These are phyloP conservation scores for Calonectria hongkongensis DNA, from an alignment of 2,329 filamentous ascomycete genomes.

Conservation along the genomic window DNA sequence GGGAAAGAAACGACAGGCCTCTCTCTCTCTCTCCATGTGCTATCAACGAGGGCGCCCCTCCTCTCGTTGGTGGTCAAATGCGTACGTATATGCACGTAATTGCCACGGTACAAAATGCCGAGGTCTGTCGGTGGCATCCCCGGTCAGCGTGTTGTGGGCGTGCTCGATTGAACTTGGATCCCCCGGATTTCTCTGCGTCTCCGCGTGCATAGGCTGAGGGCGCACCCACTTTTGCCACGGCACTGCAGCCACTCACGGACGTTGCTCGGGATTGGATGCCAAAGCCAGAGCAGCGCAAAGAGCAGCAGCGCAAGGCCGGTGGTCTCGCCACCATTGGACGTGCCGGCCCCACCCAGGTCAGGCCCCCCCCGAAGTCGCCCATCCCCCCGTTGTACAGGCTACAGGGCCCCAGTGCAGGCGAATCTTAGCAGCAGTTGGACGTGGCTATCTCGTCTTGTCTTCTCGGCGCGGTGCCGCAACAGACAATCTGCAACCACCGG, in stretches of 20 bases:
- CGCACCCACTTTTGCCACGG: slow-evolving; percentile 26
- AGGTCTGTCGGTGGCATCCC: slow-evolving; percentile 49
- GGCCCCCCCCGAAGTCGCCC: slow-evolving; percentile 26
- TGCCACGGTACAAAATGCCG: slow-evolving; percentile 46
- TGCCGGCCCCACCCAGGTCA: slow-evolving; percentile 18
- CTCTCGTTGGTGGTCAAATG: too few species aligned
- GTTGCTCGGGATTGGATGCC: slow-evolving; percentile 1
- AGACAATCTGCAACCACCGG: slow-evolving; percentile 6
- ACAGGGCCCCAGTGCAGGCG: background rate
- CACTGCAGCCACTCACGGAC: slow-evolving; percentile 4
- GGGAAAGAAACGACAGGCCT: too few species aligned
- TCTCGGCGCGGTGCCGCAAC: slow-evolving; percentile 2
- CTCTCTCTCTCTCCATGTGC: too few species aligned
- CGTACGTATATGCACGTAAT: background rate
- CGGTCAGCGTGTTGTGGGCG: slow-evolving; percentile 37
- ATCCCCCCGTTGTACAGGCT: slow-evolving; percentile 1
- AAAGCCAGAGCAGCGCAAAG: background rate
- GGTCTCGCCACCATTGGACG: slow-evolving; percentile 11
- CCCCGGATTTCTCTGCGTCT: slow-evolving; percentile 55
- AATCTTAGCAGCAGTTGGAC: slow-evolving; percentile 16
- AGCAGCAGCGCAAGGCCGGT: slow-evolving; percentile 5
- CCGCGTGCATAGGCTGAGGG: slow-evolving; percentile 25
- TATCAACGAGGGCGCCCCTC: too few species aligned
- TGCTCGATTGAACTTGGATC: slow-evolving; percentile 37
- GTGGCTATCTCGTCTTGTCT: background rate